Base-by-base conservation (phyloP, 2,329 filamentous ascomycete species). In the Ilyonectria mors-panacis region DNA sequence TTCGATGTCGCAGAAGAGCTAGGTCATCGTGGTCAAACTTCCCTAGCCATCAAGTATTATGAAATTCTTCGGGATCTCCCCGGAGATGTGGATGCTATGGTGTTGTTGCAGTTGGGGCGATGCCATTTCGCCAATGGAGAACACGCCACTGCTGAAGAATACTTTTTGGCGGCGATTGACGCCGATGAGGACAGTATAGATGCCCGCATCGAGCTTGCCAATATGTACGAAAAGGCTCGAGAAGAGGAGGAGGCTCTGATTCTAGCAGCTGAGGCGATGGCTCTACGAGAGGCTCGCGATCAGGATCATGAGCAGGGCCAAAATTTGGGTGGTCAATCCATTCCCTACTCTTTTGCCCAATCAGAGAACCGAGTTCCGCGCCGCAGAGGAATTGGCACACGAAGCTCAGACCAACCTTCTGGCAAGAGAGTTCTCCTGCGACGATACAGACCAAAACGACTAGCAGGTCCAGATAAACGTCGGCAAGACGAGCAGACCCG, bases 201-300 rank as follows among this genome's bases (percentile, higher is more conserved):
- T 68, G 93, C 94, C 44, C 91, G 94, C 44, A 89, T 93, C 33
- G 89, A 94, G 73, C 85, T 98, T 10, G 94, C 94, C 13, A 94
- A 93, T 74, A 89, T 98, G 79, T 97, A 97, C 76, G 94, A 97
- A 78, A 89, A 87, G 69, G 87, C 88, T 50, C 91, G 91, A 69
- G 89, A 92, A 81, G 90, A 88, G 23, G 92, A 94, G 74, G 90
- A 94, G 75, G 94, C 94, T 1, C 88, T 94, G 65, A 90, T 92
- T 66, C 88, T 94, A 57, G 89, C 93, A 55, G 92, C 92, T 37
- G 92, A 97, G 77, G 91, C 93, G 9, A 87, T 95, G 72, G 85
- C 89, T 35, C 82, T 94, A 23, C 87, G 88, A 68, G 86, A 87
- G 64, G 81, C 80, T 12, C 81, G 82, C 59, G 81, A 83, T 21